Evolutionary conservation across 192 early-diverging fungal species (phyloP).

Genomic region (Diversispora eburnea): DNA sequence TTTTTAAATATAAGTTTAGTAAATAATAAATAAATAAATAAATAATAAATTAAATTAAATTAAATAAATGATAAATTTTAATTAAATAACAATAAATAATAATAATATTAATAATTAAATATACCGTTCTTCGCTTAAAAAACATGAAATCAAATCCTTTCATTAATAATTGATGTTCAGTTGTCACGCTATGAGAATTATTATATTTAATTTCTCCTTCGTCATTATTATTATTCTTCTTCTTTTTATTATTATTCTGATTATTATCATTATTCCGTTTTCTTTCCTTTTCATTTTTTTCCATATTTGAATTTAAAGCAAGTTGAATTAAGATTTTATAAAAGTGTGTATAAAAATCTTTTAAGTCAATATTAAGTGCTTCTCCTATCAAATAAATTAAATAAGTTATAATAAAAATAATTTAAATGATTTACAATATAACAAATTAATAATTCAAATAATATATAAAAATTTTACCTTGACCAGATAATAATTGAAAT

Average conservation of each 20-base stretch:
- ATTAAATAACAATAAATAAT: slow-evolving; percentile 18
- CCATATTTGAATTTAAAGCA: slow-evolving; percentile 61
- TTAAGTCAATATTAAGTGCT: slow-evolving; percentile 86
- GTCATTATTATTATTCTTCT: slow-evolving; percentile 33
- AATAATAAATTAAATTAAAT: background rate
- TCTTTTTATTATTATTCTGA: slow-evolving; percentile 33
- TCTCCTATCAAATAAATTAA: slow-evolving; percentile 53
- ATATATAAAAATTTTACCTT: slow-evolving; percentile 45
- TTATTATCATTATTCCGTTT: slow-evolving; percentile 17
- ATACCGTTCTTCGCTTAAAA: slow-evolving; percentile 63
- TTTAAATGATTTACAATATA: background rate
- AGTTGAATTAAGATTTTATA: slow-evolving; percentile 76
- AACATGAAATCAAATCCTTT: slow-evolving; percentile 85
- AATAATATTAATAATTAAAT: background rate
- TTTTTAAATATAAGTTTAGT: slow-evolving; percentile 16
- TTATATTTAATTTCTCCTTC: slow-evolving; percentile 27
- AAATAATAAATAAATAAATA: background rate
- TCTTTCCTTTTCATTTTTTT: slow-evolving; percentile 40
- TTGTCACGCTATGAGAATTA: slow-evolving; percentile 49
- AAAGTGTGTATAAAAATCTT: slow-evolving; percentile 85
- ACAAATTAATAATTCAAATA: background rate
- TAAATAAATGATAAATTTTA: background rate
- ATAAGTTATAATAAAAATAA: background rate
- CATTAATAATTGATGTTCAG: slow-evolving; percentile 78
- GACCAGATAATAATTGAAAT: slow-evolving; percentile 82